Conservation (phyloP, 2,329 filamentous ascomycete genomes). For the Dryadomyces quercivorus region DNA sequence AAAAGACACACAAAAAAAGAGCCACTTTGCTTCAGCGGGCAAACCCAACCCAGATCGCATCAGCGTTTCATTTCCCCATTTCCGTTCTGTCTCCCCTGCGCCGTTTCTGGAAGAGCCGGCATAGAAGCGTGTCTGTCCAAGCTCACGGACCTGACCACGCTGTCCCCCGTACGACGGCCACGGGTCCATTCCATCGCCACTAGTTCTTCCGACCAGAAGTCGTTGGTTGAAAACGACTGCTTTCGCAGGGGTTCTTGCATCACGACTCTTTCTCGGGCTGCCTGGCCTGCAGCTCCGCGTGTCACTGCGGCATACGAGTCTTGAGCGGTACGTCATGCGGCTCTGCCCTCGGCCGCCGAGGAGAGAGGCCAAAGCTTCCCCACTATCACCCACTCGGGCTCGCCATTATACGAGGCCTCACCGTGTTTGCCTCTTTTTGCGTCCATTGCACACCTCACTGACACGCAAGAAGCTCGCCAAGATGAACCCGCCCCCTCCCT, state of each 20-base stretch:
- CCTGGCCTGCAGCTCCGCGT: background rate
- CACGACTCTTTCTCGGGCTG: background rate
- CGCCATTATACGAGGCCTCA: no score
- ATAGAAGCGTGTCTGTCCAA: background rate
- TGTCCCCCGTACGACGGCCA: background rate
- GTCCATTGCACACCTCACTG: background rate
- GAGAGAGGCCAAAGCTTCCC: no score
- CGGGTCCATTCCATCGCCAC: background rate
- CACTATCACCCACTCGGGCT: no score
- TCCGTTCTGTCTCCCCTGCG: no score
- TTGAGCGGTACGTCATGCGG: background rate
- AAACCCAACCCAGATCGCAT: no score
- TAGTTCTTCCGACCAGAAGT: background rate
- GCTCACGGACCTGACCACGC: background rate
- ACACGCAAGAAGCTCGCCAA: background rate
- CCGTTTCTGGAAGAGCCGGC: no score
- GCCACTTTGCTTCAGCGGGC: no score
- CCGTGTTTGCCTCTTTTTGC: background rate
- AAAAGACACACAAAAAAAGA: no score
- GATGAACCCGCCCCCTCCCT: conserved; percentile 10
- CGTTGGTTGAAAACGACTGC: background rate
- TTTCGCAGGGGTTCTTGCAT: background rate
- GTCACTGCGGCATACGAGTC: background rate
- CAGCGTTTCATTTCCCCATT: no score
- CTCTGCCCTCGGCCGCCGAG: no score